Evolutionary conservation across 83 land plant genomes (phyloP).

Genomic region (Larix sibirica): DNA sequence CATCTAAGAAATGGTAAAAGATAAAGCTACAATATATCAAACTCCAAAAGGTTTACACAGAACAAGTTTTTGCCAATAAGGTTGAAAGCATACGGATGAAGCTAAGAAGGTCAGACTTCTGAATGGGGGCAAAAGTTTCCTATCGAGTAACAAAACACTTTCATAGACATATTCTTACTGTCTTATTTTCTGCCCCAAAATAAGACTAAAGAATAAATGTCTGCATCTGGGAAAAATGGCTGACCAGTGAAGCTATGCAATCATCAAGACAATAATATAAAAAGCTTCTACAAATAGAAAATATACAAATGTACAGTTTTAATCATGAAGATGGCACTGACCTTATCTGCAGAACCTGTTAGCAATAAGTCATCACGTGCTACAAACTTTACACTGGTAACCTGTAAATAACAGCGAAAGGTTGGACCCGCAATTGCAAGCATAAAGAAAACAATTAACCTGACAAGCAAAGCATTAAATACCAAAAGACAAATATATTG

Average conservation of each 20-base stretch:
- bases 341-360: conserved; percentile 96
- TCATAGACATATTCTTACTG: not conserved
- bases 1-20: not conserved
- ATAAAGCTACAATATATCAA: not conserved
- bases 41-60: not conserved
- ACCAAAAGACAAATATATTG: conserved; percentile 1
- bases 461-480: not conserved
- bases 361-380: conserved; percentile 63
- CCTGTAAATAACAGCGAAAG: conserved; percentile 39
- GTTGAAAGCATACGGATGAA: not conserved
- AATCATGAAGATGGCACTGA: conserved; percentile 8
- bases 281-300: not conserved
- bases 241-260: not conserved
- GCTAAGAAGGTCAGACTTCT: not conserved
- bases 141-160: not conserved
- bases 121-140: not conserved
- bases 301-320: not conserved
- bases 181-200: not conserved
- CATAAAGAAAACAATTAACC: too few species aligned
- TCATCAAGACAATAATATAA: not conserved
- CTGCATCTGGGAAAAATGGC: not conserved
- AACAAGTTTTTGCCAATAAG: not conserved
- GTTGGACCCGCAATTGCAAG: too few species aligned
- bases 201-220: not conserved
- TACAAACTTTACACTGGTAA: conserved; percentile 95